Percentiles rank a stretch among this genome's conserved stretches.
Conservation (phyloP, 2,329 filamentous ascomycete species). For the Fusarium poae region DNA sequence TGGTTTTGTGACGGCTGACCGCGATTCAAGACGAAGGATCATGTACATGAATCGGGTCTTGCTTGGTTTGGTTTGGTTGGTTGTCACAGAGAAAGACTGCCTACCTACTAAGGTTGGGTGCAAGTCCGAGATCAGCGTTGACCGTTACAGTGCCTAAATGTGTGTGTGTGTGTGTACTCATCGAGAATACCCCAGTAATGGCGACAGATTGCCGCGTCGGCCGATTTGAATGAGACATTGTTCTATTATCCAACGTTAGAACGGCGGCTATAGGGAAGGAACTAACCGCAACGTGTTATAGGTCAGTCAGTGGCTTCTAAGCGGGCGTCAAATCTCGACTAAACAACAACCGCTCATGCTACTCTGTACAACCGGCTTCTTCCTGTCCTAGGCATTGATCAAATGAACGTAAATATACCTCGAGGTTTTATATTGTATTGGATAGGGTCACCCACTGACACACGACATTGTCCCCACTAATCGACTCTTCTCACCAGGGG, state of each 20-base stretch:
- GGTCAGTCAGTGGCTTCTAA: neutral
- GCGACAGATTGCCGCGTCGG: slow-evolving; percentile 28
- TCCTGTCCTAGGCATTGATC: slow-evolving; percentile 10
- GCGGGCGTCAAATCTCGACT: slow-evolving; percentile 22
- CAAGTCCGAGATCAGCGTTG: slow-evolving; percentile 28
- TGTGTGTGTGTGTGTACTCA: neutral
- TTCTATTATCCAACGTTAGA: slow-evolving; percentile 1
- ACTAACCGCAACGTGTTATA: neutral
- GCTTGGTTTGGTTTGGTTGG: neutral
- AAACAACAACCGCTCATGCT: slow-evolving; percentile 12
- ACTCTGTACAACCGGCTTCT: slow-evolving; percentile 2
- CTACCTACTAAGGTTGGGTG: slow-evolving; percentile 21
- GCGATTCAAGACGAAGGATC: slow-evolving; percentile 43
- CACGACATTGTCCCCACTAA: slow-evolving; percentile 41
- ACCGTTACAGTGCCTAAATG: slow-evolving; percentile 3
- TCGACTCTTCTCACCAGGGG: slow-evolving; percentile 35
- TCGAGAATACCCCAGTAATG: slow-evolving; percentile 19
- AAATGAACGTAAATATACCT: slow-evolving; percentile 21
- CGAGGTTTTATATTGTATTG: slow-evolving; percentile 14
- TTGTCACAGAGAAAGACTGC: slow-evolving; percentile 9
- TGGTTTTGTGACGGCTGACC: slow-evolving; percentile 15
- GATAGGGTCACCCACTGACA: slow-evolving; percentile 30
- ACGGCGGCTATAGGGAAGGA: neutral
- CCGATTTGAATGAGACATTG: slow-evolving; percentile 18
- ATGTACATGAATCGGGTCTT: slow-evolving; percentile 46